phyloP scores from a whole-genome alignment of 345 rosid genomes.

The Gossypium ekmanianum region DNA sequence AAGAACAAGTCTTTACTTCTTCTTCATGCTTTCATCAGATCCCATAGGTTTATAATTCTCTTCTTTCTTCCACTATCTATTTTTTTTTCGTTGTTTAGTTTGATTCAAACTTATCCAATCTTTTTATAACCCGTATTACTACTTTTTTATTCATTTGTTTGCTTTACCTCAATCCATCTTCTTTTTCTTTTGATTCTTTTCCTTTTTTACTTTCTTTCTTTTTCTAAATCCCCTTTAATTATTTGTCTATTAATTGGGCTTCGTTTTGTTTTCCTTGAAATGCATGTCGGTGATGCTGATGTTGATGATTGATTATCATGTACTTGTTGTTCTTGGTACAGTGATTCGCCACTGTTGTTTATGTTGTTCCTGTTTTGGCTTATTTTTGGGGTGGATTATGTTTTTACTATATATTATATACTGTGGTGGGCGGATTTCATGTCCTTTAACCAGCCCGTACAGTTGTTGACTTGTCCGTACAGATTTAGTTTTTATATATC shows the following conservation, averaged over 20 bases:
- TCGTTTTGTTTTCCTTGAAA: neutral
- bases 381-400: neutral
- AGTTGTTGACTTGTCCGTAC: neutral
- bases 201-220: neutral
- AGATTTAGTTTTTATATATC: neutral
- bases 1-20: conserved; percentile 32
- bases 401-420: neutral
- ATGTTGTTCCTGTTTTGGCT: neutral
- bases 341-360: neutral
- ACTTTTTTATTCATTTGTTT: neutral
- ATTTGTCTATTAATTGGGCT: neutral
- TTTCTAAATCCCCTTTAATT: neutral
- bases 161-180: conserved; percentile 6
- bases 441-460: neutral
- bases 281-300: conserved; percentile 31
- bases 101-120: neutral
- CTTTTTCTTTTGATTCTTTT: conserved; percentile 1
- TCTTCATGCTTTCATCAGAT: conserved; percentile 23
- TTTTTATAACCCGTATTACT: neutral
- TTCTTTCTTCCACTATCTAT: neutral
- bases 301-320: neutral
- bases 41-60: conserved; percentile 24
- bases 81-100: neutral
- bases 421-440: too few relatives aligned
- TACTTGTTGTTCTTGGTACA: conserved; percentile 4